Conservation (phyloP, 1,284 basidiomycete species). For the Cryptococcus sp. region DNA sequence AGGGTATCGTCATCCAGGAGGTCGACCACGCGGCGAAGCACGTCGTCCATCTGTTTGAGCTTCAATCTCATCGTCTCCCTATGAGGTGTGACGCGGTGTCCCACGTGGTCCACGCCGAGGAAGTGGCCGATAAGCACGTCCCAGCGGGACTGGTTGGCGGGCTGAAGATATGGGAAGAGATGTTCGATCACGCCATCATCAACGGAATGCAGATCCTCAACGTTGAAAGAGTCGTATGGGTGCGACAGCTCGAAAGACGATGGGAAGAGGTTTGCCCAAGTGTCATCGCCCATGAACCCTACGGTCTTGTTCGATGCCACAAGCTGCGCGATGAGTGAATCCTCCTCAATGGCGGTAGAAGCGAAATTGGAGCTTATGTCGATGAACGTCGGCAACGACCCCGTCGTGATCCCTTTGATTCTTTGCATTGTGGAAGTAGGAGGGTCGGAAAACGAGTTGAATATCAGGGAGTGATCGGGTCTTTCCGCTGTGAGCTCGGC, state of each 20-base stretch:
- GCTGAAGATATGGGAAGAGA: conserved; percentile 76
- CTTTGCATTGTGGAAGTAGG: conserved; percentile 95
- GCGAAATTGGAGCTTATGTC: conserved; percentile 92
- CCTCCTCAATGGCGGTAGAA: conserved; percentile 80
- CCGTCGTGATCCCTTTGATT: conserved; percentile 93
- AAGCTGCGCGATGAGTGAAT: conserved; percentile 69
- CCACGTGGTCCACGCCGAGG: conserved; percentile 96
- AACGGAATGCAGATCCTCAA: conserved; percentile 95
- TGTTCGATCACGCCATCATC: conserved; percentile 84
- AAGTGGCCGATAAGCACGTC: conserved; percentile 90
- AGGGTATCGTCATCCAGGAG: conserved; percentile 76
- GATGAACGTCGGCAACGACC: conserved; percentile 93
- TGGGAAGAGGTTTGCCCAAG: conserved; percentile 90
- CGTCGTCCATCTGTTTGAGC: conserved; percentile 81
- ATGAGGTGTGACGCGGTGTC: conserved; percentile 88
- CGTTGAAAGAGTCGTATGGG: conserved; percentile 96
- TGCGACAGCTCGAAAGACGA: conserved; percentile 71
- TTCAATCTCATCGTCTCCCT: conserved; percentile 85
- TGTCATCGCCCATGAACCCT: conserved; percentile 92
- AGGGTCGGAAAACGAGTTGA: conserved; percentile 88
- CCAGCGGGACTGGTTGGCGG: conserved; percentile 58
- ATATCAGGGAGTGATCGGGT: conserved; percentile 77
- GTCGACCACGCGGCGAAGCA: conserved; percentile 69
- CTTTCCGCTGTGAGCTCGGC: conserved; percentile 63
- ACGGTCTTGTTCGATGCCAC: conserved; percentile 52